A percentile compares a stretch with the other conserved stretches of the same genome.
These are phyloP conservation scores for Skeletonema costatum DNA, from an alignment of 108 stramenopile species.

Conservation along the genomic window DNA sequence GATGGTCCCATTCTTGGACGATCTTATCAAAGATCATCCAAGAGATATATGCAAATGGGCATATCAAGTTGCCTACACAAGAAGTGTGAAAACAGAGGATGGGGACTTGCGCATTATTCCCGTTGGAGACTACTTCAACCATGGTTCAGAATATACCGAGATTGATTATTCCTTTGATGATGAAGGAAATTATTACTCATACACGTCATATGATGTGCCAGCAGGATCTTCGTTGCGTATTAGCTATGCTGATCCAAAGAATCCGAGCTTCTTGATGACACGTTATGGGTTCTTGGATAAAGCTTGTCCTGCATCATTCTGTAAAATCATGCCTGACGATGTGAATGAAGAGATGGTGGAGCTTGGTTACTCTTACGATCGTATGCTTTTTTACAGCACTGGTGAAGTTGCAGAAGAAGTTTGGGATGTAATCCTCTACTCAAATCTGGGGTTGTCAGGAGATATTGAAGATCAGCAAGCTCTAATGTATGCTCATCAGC, in stretches of 20 bases:
- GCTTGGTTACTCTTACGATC: slow-evolving; percentile 36
- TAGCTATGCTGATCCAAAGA: slow-evolving; percentile 53
- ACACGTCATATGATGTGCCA: slow-evolving; percentile 45
- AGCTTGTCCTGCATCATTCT: slow-evolving; percentile 46
- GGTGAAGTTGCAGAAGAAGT: slow-evolving; percentile 50
- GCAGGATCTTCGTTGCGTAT: slow-evolving; percentile 56
- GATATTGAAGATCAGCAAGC: slow-evolving; percentile 28
- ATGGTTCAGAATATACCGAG: slow-evolving; percentile 44
- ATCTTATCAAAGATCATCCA: slow-evolving; percentile 25
- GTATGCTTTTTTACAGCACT: slow-evolving; percentile 47
- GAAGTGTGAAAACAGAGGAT: slow-evolving; percentile 19
- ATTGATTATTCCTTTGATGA: slow-evolving; percentile 44
- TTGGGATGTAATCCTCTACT: slow-evolving; percentile 34
- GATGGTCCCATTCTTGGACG: slow-evolving; percentile 21
- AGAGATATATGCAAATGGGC: slow-evolving; percentile 19
- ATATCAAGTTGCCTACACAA: slow-evolving; percentile 35
- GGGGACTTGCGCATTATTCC: slow-evolving; percentile 52
- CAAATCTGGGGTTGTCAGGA: slow-evolving; percentile 10
- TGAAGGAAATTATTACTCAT: slow-evolving; percentile 36
- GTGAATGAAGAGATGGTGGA: slow-evolving; percentile 42
- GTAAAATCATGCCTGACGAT: slow-evolving; percentile 51
- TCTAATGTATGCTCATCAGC: slow-evolving; percentile 53
- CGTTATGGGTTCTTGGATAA: slow-evolving; percentile 68
- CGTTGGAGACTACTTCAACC: slow-evolving; percentile 58
- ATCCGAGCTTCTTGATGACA: slow-evolving; percentile 58